Evolutionary conservation across 352 stramenopile genomes (phyloP).

Genomic region (Thalassiosira mediterranea): DNA sequence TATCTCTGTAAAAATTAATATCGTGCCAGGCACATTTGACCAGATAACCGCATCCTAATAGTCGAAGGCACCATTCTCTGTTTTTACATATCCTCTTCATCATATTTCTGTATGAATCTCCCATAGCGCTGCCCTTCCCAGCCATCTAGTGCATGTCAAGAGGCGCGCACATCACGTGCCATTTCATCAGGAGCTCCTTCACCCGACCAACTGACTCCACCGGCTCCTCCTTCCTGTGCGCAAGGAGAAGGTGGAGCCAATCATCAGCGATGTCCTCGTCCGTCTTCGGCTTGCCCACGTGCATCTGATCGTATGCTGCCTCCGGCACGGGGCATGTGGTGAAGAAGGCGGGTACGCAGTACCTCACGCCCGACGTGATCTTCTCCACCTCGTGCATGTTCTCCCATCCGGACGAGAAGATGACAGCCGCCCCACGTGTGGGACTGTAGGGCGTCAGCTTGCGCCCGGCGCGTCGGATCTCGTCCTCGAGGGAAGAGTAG

Average conservation of each 20-base stretch:
- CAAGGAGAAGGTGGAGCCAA: conserved; percentile 58
- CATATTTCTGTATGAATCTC: too few species aligned
- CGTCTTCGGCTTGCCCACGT: conserved; percentile 39
- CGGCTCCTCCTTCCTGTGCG: conserved; percentile 42
- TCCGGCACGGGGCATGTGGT: conserved; percentile 60
- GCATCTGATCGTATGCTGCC: conserved; percentile 52
- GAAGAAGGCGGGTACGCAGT: conserved; percentile 50
- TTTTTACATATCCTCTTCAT: too few species aligned
- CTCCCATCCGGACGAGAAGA: conserved; percentile 61
- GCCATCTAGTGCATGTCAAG: conserved; percentile 19
- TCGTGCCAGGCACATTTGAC: too few species aligned
- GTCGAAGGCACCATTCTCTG: too few species aligned
- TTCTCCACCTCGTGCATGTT: conserved; percentile 61
- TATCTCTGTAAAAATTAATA: too few species aligned
- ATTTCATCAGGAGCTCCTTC: conserved; percentile 65
- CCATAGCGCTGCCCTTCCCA: too few species aligned
- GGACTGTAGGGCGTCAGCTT: conserved; percentile 44
- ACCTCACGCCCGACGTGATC: conserved; percentile 39
- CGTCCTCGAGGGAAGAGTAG: conserved; percentile 18
- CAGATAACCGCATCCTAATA: too few species aligned
- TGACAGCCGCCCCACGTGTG: conserved; percentile 38
- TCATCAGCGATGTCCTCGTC: conserved; percentile 61
- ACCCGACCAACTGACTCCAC: conserved; percentile 44
- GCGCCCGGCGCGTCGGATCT: conserved; percentile 36
- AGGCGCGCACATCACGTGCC: conserved; percentile 55